Evolutionary conservation across 192 early-diverging fungal genomes (phyloP), one percentile per base, ranked within the genome.

Genomic region (Tieghemiomyces parasiticus): DNA sequence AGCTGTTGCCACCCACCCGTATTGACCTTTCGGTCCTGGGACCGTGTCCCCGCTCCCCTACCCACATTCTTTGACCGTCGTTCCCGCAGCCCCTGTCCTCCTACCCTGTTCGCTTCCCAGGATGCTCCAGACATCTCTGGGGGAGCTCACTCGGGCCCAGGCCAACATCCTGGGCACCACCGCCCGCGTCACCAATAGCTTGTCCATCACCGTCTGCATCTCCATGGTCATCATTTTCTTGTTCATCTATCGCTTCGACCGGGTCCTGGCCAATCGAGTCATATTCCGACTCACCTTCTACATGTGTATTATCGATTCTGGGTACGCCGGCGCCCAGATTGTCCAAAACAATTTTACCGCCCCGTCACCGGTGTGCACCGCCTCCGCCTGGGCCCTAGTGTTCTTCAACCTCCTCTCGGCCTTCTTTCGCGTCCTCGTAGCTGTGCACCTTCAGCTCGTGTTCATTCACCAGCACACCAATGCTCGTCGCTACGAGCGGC

Each of bases 261-360:
- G 32, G 9, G 12, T 31, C 16, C 30, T 56, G 30, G 20, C 54
- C 54, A 34, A 56, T 29, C 54, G 54, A 13, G 54, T 56, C 16
- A 56, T 56, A 16, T 33, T 56, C 20, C 54, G 54, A 8, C 54
- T 56, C 14, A 34, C 54, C 32, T 56, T 56, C 34, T 56, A 56
- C 54, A 29, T 56, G 54, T 31, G 54, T 24, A 29, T 56, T 14
- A 29, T 56, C 24, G 54, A 56, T 34, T 28, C 34, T 12, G 54
- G 54, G 3, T 56, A 56, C 54, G 54, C 54, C 31, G 4, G 0
- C 34, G 30, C 34, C 54, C 54, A 56, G 24, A 29, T 56, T 24
- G 31, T 56, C 16, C 54, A 56, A 31, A 56, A 56, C 34, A 24
- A 34, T 4, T 56, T 56, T 34, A 34, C 34, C 34, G 19, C 28